Evolutionary conservation across 768 basidiomycete genomes (phyloP).

Genomic region (Mrakia blollopis): DNA sequence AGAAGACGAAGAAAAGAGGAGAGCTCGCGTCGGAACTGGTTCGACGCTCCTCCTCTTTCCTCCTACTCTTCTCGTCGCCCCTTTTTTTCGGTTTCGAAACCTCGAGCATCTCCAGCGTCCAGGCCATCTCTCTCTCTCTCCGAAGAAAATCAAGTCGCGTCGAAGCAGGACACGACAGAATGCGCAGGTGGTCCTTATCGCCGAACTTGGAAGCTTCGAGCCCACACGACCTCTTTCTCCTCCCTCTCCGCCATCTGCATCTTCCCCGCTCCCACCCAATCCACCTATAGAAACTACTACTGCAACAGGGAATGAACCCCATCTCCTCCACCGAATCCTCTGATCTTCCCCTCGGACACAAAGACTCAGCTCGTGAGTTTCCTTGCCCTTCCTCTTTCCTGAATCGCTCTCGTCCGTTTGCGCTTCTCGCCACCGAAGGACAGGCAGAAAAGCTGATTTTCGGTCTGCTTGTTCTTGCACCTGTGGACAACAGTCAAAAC

Average conservation of each 20-base stretch:
- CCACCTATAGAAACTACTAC: neutral
- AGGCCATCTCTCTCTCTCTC: too few relatives aligned
- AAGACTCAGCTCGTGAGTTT: neutral
- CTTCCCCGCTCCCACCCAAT: neutral
- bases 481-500: slow-evolving; percentile 16
- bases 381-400: neutral
- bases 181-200: neutral
- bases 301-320: neutral
- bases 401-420: neutral
- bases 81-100: too few relatives aligned
- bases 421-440: neutral
- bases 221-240: neutral
- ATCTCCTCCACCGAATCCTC: neutral
- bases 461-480: neutral
- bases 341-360: neutral
- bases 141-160: too few relatives aligned
- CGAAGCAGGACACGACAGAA: too few relatives aligned
- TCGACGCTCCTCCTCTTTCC: too few relatives aligned
- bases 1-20: too few relatives aligned
- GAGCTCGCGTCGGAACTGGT: too few relatives aligned
- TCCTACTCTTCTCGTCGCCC: too few relatives aligned
- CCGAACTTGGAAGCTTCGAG: neutral
- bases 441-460: neutral
- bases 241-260: neutral
- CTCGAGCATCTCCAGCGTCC: too few relatives aligned